A percentile compares a stretch with the other conserved stretches of the same genome.
These are phyloP conservation scores for Volvariella volvacea DNA, from an alignment of 1,284 basidiomycete genomes.

Conservation along the genomic window DNA sequence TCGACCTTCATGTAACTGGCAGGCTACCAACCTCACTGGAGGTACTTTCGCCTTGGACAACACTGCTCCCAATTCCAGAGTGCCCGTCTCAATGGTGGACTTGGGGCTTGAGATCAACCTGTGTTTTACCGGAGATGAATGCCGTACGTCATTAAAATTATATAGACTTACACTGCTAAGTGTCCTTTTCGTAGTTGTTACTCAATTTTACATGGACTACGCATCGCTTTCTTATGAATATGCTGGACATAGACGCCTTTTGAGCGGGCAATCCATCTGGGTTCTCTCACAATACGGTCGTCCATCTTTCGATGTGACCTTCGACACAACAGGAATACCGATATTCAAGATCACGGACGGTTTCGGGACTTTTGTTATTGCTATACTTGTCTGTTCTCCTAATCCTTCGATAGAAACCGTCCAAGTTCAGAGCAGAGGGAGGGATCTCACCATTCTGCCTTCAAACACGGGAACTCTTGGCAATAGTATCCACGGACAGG, in stretches of 20 bases:
- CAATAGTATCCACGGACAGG: background rate
- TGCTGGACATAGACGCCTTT: background rate
- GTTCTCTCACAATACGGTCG: background rate
- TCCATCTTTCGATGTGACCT: background rate
- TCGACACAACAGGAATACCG: background rate
- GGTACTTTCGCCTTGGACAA: no score
- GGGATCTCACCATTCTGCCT: background rate
- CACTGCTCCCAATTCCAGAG: no score
- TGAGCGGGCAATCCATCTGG: background rate
- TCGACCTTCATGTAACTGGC: background rate
- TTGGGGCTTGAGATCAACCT: no score
- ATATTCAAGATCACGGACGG: background rate
- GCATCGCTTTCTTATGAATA: no score
- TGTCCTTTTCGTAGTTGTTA: background rate
- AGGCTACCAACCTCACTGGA: background rate
- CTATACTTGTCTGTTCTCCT: background rate
- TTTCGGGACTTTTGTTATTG: background rate
- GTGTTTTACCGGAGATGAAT: no score
- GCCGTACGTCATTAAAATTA: background rate
- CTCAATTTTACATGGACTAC: no score
- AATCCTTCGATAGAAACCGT: background rate
- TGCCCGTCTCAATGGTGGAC: no score
- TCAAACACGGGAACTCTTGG: no score
- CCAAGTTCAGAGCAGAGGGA: background rate
- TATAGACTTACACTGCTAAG: background rate